Conservation (phyloP, 2,329 filamentous ascomycete genomes). For the Bipolaris oryzae region DNA sequence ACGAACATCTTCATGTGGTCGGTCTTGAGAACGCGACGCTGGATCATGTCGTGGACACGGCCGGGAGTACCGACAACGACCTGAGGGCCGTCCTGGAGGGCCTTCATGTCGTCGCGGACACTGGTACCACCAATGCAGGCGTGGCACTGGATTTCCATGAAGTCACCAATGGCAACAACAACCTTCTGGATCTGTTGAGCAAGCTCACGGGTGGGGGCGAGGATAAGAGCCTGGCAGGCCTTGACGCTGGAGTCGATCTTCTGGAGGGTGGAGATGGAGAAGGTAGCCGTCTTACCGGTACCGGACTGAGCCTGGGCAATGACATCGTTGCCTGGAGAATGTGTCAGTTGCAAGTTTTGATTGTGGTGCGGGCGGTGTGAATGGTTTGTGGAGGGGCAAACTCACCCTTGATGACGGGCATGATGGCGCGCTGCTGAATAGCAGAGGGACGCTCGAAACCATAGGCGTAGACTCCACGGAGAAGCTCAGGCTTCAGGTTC, state of each 20-base stretch:
- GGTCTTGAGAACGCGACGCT: conserved; percentile 95
- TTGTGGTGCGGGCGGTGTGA: conserved; percentile 6
- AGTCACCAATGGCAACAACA: conserved; percentile 97
- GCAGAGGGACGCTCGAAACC: conserved; percentile 99
- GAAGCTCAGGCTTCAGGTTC: conserved; percentile 95
- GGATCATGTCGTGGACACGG: conserved; percentile 99
- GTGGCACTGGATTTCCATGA: conserved; percentile 99
- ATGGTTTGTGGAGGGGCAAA: conserved; percentile 11
- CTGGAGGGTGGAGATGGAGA: conserved; percentile 98
- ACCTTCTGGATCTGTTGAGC: conserved; percentile 99
- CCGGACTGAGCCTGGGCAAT: conserved; percentile 99
- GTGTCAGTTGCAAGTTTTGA: conserved; percentile 30
- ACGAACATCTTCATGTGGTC: conserved; percentile 99
- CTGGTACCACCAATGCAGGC: conserved; percentile 99
- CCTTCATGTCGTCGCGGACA: conserved; percentile 98
- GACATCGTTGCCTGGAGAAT: conserved; percentile 79
- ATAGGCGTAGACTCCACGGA: conserved; percentile 98
- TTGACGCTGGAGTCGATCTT: conserved; percentile 96
- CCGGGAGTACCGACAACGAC: conserved; percentile 97
- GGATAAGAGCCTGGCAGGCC: conserved; percentile 96
- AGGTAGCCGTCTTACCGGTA: conserved; percentile 99
- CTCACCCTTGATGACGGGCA: conserved; percentile 99
- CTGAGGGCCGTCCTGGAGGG: conserved; percentile 92
- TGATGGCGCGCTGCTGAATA: conserved; percentile 99
- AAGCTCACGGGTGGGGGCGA: conserved; percentile 96